Evolutionary conservation across 257 asterid species (phyloP).

Genomic region (Jasminum sambac): DNA sequence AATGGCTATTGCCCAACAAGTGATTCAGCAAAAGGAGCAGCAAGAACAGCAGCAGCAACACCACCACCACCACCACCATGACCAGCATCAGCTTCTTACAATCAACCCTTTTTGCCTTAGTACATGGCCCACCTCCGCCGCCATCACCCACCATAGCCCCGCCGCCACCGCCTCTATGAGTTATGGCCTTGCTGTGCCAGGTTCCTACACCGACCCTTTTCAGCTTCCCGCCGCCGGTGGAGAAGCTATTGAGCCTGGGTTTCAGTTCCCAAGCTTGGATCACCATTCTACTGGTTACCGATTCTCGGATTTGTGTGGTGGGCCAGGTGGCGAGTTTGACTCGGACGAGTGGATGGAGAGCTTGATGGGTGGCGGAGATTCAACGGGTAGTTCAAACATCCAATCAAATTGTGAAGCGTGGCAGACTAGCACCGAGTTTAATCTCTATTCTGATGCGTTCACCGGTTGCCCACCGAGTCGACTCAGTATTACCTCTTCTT

Average conservation of each 20-base stretch:
- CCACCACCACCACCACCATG: constrained; percentile 50
- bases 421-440: constrained; percentile 56
- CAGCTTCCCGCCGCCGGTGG: constrained; percentile 49
- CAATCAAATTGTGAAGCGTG: constrained; percentile 71
- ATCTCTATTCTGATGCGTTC: constrained; percentile 60
- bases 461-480: constrained; percentile 35
- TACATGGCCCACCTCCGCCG: constrained; percentile 38
- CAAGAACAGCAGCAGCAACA: constrained; percentile 82
- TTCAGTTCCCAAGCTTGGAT: constrained; percentile 68
- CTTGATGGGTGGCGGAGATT: constrained; percentile 78
- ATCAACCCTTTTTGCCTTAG: constrained; percentile 55
- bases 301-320: constrained; percentile 62
- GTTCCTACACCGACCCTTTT: constrained; percentile 70
- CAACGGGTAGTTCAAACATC: constrained; percentile 62
- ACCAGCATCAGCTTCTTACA: constrained; percentile 45
- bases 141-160: constrained; percentile 35
- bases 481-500: constrained; percentile 47
- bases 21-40: constrained; percentile 89
- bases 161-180: constrained; percentile 39
- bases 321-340: constrained; percentile 71
- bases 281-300: constrained; percentile 52
- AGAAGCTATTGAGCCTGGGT: constrained; percentile 57
- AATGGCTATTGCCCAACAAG: constrained; percentile 98
- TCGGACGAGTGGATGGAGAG: constrained; percentile 99
- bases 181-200: constrained; percentile 44